Evolutionary conservation across 1,139 yeast species (phyloP), one percentile per base, ranked within the genome.

Genomic region (Pneumocystis carinii): DNA sequence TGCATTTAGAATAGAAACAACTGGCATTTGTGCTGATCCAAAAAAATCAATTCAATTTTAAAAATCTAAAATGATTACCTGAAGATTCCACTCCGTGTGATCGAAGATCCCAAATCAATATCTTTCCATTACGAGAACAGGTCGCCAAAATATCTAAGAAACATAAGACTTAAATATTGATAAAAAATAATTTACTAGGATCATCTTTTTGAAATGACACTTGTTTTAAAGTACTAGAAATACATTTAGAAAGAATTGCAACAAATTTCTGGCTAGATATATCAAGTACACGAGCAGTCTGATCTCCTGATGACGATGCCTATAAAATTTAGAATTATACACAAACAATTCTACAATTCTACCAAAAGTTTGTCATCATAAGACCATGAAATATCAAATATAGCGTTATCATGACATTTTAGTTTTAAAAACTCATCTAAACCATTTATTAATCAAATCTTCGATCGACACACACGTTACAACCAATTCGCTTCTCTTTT

Each of bases 271-370:
- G 42, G 24, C 4, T 57, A 29, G 42, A 37, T 37, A 57, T 12
- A 39, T 57, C 59, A 39, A 57, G 29, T 5, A 57, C 59, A 14
- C 59, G 59, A 19, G 42, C 42, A 10, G 42, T 37, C 15, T 57
- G 59, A 57, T 57, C 59, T 10, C 59, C 59, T 27, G 59, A 57
- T 7, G 59, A 37, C 6, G 59, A 37, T 29, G 59, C 59, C 55
- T 48, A 48, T 12, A 3, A 19, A 12, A 24, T 24, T 48, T 10
- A 48, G 3, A 24, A 48, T 12, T 24, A 24, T 24, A 48, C 1
- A 19, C 4, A 42, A 8, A 24, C 7, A 48, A 17, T 48, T 48
- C 14, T 24, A 24, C 12, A 14, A 24, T 5, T 5, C 24, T 48
- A 48, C 55, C 12, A 57, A 7, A 57, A 37, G 42, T 19, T 29